Base-by-base conservation (phyloP, 495 filamentous ascomycete genomes). In the Neurospora intermedia region DNA sequence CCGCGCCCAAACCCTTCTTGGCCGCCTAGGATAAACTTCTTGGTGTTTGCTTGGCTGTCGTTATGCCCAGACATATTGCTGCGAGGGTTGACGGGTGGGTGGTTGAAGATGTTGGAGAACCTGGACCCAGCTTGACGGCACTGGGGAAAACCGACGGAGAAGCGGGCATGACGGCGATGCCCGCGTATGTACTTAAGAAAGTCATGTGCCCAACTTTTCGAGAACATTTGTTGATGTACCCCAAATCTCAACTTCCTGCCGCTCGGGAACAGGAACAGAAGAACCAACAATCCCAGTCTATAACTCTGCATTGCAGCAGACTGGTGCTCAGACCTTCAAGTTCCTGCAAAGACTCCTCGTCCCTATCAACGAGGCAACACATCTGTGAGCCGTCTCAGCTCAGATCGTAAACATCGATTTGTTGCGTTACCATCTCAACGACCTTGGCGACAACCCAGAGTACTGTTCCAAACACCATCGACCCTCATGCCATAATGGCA, bases 401-500 rank as follows among this genome's bases (percentile, higher is more conserved):
- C 54, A 9, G 54, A 62, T 27, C 15, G 54, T 62, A 35, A 35
- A 62, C n/a, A 23, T 48, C 16, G 27, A 10, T 13, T n/a, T 13
- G n/a, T 54, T 54, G 46, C 46, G 9, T 23, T 27, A 0, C 23
- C 23, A 15, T 59, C 20, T 18, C 13, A 13, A 62, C 27, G 31
- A 18, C 1, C 16, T 9, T 35, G 20, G 11, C 3, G 27, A 62
- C 27, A 2, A 9, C 15, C 6, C 54, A 35, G 54, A 66, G 54
- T 16, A 8, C 15, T 31, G 54, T 62, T 31, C 11, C 20, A 16
- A 62, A 62, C 23, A 59, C 23, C 54, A 31, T 31, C 70, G 35
- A 45, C 11, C 20, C 38, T 23, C 40, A 31, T 69, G 48, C n/a
- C 75, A 59, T 75, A 70, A 86, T 86, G 84, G 77, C 83, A 74